phyloP scores from a whole-genome alignment of 2,329 filamentous ascomycete genomes.

The Coniochaeta prunicola region DNA sequence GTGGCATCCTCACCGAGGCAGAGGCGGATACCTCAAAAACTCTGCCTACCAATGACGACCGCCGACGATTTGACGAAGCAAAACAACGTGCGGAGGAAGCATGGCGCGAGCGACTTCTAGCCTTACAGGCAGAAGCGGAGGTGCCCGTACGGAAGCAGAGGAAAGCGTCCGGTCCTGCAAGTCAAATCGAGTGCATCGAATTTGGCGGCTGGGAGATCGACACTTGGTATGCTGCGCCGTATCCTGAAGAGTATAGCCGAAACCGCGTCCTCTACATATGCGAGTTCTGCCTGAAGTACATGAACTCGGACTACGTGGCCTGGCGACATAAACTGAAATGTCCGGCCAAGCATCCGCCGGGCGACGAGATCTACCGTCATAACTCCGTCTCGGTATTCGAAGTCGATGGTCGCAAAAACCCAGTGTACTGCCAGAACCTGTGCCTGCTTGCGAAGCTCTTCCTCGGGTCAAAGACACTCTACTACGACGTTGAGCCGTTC shows the following conservation, averaged over 20 bases:
- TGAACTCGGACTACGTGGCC: conserved; percentile 97
- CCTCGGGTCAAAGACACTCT: conserved; percentile 95
- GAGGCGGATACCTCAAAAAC: conserved; percentile 92
- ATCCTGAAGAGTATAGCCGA: conserved; percentile 95
- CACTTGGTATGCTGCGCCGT: conserved; percentile 97
- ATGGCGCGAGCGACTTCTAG: conserved; percentile 63
- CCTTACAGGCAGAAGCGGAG: conserved; percentile 56
- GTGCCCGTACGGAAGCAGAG: conserved; percentile 48
- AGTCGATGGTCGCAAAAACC: conserved; percentile 93
- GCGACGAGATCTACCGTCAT: conserved; percentile 94
- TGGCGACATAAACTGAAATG: conserved; percentile 98
- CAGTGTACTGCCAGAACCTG: conserved; percentile 97
- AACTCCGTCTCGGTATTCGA: conserved; percentile 92
- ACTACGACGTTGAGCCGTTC: conserved; percentile 97
- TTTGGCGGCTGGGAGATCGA: conserved; percentile 98
- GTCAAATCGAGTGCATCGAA: conserved; percentile 97
- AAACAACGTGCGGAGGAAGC: conserved; percentile 88
- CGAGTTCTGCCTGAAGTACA: conserved; percentile 98
- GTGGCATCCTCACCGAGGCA: conserved; percentile 79
- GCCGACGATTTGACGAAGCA: conserved; percentile 81
- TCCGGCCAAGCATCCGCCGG: conserved; percentile 90
- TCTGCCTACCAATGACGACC: conserved; percentile 70
- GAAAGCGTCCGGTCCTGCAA: conserved; percentile 78
- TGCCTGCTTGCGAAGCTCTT: conserved; percentile 95
- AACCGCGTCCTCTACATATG: conserved; percentile 98